Evolutionary conservation across 1,139 yeast species (phyloP).

Genomic region (Nadsonia starkeyi-henricii): DNA sequence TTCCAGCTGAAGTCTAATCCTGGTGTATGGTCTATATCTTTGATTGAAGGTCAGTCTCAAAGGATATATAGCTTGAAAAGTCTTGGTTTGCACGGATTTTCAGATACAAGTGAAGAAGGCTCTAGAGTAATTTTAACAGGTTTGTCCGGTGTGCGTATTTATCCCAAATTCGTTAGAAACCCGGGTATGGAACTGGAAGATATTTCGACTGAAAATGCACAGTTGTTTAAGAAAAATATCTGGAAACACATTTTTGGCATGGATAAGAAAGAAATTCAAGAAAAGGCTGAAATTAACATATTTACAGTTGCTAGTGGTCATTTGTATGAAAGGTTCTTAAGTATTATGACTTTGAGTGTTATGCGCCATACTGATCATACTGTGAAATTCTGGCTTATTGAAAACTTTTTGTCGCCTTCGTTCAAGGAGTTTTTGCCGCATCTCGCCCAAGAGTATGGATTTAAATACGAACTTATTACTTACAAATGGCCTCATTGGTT

Average conservation of each 20-base stretch:
- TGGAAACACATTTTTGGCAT: conserved; percentile 3
- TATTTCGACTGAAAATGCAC: conserved; percentile 13
- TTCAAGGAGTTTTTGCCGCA: conserved; percentile 47
- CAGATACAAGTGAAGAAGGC: conserved; percentile 4
- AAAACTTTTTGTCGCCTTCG: conserved; percentile 59
- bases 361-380: conserved; percentile 44
- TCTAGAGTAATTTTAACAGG: conserved; percentile 18
- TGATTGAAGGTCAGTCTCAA: conserved; percentile 31
- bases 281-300: conserved; percentile 56
- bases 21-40: conserved; percentile 44
- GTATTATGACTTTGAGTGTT: conserved; percentile 71
- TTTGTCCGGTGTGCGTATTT: conserved; percentile 33
- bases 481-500: conserved; percentile 93
- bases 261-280: conserved; percentile 7
- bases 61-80: conserved; percentile 29
- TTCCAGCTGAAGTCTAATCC: conserved; percentile 59
- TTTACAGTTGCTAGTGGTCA: conserved; percentile 77
- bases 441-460: conserved; percentile 43
- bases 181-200: conserved; percentile 29
- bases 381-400: conserved; percentile 80
- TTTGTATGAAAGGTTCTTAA: conserved; percentile 54
- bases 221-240: background rate
- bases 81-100: conserved; percentile 27
- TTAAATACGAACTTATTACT: conserved; percentile 58
- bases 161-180: conserved; percentile 33